Base-by-base conservation (phyloP, 2,329 filamentous ascomycete genomes). In the Ophiostoma quercus region DNA sequence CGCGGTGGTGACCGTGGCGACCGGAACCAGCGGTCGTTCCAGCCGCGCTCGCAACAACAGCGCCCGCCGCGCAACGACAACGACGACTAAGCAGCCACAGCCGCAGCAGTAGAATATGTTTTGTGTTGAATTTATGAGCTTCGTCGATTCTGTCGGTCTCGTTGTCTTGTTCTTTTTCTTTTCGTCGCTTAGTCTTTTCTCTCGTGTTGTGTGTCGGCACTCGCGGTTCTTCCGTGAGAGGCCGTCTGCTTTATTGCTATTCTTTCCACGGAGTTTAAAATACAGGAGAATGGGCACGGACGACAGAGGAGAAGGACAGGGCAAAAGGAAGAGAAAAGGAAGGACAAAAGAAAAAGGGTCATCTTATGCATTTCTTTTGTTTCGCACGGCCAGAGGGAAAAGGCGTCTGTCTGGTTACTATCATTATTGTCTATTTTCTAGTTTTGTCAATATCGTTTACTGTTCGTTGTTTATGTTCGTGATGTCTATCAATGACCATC, bases 41-140 rank as follows among this genome's bases (percentile, higher is more conserved):
- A 71, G 60, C 66, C 68, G 37, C 73, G 72, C 66, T 54, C 67
- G 29, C 71, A 68, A 66, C 70, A 80, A 76, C 78, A 77, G 73
- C 80, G 79, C 51, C 70, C 75, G 72, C 76, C 76, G 63, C 84
- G 82, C 73, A 84, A 87, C 73, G 84, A 87, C 76, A 84, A 87
- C 74, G 85, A 87, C 75, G 87, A 71, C 81, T 79, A 78, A 43
- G 22, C 57, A 57, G 19, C 22, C 51, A 57, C 43, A 34, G 34
- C 34, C 34, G 34, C 43, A 7, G 7, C 43, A 19, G 19, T 47
- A 47, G 63, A 11, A 43, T 9, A 47, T 22, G 41, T 65, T 66
- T 67, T 41, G 29, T 39, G 51, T 57, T 57, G 51, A 29, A 25
- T 57, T 57, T 25, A 57, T 25, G 51, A 29, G 51, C 51, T 57